Evolutionary conservation across 257 asterid species (phyloP).

Genomic region (Nicotiana knightiana): DNA sequence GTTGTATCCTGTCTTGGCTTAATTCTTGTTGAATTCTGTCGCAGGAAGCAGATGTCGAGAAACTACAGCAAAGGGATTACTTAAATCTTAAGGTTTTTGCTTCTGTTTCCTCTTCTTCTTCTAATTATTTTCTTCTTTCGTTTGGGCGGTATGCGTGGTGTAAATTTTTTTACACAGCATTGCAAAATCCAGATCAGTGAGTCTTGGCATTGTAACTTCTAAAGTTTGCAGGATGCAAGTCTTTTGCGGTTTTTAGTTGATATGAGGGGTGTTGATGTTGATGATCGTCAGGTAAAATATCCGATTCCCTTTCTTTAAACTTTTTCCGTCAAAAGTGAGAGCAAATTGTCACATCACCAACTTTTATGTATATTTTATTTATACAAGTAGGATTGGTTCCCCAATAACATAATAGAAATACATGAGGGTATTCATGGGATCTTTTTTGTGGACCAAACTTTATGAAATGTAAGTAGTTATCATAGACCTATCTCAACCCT

Average conservation of each 20-base stretch:
- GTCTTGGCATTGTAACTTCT: constrained; percentile 34
- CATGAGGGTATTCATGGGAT: not conserved
- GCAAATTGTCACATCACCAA: not conserved
- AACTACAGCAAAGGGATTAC: constrained; percentile 94
- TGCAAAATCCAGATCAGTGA: constrained; percentile 23
- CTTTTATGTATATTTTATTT: not conserved
- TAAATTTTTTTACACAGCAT: constrained; percentile 1
- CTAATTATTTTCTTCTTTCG: not conserved
- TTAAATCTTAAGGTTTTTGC: constrained; percentile 61
- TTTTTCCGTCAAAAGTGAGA: not conserved
- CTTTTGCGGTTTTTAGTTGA: constrained; percentile 94
- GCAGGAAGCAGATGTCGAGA: constrained; percentile 95
- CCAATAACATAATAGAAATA: not conserved
- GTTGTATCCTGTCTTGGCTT: not conserved
- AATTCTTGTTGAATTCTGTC: constrained; percentile 9
- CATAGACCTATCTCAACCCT: not conserved
- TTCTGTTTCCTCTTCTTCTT: constrained; percentile 6
- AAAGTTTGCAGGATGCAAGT: constrained; percentile 96
- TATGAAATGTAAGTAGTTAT: not conserved
- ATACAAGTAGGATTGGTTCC: not conserved
- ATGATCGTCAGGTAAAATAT: constrained; percentile 84
- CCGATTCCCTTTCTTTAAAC: constrained; percentile 7
- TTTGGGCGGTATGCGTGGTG: not conserved
- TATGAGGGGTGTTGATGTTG: constrained; percentile 97
- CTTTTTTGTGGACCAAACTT: not conserved